Evolutionary conservation across 2,329 filamentous ascomycete species (phyloP).

Genomic region (Penicillium decumbens): DNA sequence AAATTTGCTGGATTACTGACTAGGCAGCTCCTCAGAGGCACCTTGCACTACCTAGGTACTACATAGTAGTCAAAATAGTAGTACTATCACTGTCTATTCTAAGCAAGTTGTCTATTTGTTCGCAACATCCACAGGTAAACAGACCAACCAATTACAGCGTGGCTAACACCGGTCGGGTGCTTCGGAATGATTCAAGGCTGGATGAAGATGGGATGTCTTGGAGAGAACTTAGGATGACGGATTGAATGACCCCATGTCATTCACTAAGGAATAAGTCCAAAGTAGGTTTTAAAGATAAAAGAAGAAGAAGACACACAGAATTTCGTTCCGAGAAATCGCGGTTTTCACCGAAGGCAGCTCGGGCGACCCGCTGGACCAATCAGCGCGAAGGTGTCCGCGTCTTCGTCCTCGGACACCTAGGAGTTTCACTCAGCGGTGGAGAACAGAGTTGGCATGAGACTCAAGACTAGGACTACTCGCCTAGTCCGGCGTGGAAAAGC

Average conservation of each 20-base stretch:
- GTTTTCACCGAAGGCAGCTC: conserved; percentile 37
- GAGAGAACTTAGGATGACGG: not conserved
- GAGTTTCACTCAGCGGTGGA: no score
- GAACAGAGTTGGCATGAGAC: no score
- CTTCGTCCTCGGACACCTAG: no score
- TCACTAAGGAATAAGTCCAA: not conserved
- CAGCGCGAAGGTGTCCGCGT: conserved; percentile 34
- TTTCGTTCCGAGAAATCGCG: conserved; percentile 34
- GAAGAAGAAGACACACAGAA: conserved; percentile 4
- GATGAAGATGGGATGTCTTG: not conserved
- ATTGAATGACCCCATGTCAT: not conserved
- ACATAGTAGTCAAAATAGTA: not conserved
- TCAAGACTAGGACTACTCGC: no score
- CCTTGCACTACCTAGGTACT: not conserved
- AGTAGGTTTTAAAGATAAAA: not conserved
- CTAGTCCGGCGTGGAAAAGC: no score
- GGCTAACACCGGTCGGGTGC: not conserved
- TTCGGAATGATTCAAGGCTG: not conserved
- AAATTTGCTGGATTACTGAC: not conserved
- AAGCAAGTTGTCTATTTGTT: not conserved
- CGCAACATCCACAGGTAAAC: not conserved
- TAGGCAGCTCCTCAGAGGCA: not conserved
- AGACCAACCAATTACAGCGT: not conserved
- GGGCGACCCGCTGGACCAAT: conserved; percentile 30
- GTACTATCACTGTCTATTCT: not conserved